Base-by-base conservation (phyloP, 257 asterid species). In the Penstemon davidsonii region DNA sequence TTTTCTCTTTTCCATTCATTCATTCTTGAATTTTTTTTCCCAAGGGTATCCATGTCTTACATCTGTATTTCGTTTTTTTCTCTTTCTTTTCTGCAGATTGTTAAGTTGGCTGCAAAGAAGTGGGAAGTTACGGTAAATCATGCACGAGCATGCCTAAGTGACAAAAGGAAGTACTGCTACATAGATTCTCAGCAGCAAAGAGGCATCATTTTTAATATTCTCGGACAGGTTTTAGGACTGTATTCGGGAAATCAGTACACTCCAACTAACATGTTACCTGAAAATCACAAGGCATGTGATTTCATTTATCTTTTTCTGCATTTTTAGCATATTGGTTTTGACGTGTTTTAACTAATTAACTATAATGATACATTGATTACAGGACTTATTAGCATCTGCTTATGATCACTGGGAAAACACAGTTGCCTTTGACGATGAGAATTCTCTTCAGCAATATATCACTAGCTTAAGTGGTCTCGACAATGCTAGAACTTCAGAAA, bases 61-160 rank as follows among this genome's bases (percentile, higher is more conserved):
- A 42, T 47, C 33, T 44, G 8, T 2, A 19, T 25, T 6, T 9
- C 37, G 9, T 64, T 43, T 8, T 57, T 11, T 65, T 10, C 0
- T 1, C 54, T 58, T 6, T 37, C 5, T 49, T 58, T 6, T 37
- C 5, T 49, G 64, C 76, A 88, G 92, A 80, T 65, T 74, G 81
- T 76, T 12, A 49, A 53, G 0, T 13, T 68, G 60, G 74, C 64
- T 68, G 52, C 66, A 8, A 81, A 61, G 72, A 69, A 54, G 68
- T 83, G 85, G 83, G 73, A 77, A 64, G 77, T 36, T 11, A 79
- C 79, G 3, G 58, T 85, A 5, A 65, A 60, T n/a, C 79, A 85
- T 13, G 96, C 96, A 60, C 82, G 53, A 46, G 85, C 77, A 41
- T 82, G 88, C 76, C 33, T 12, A 8, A 58, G 57, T 55, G 79